These are phyloP conservation scores for Neofusicoccum laricinum DNA, from an alignment of 2,329 filamentous ascomycete species.

Conservation along the genomic window DNA sequence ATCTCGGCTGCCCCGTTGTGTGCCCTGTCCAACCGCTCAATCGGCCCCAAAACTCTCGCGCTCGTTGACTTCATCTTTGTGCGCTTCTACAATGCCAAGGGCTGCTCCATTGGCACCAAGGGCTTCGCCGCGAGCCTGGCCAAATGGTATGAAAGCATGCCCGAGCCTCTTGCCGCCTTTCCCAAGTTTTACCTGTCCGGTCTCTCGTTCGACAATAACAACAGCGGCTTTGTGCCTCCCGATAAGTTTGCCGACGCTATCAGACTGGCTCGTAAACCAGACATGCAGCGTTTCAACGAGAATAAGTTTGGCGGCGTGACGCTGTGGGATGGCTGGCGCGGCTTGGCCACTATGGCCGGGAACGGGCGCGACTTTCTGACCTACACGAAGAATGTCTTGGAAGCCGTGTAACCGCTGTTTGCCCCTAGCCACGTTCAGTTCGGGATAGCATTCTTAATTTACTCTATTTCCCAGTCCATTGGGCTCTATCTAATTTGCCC, in stretches of 20 bases:
- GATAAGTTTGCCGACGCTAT: conserved; percentile 5
- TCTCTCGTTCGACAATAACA: conserved; percentile 11
- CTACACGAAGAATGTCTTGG: conserved; percentile 15
- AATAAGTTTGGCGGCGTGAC: conserved; percentile 12
- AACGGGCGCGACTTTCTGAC: conserved; percentile 8
- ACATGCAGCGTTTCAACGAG: conserved; percentile 5
- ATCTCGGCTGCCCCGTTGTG: conserved; percentile 9
- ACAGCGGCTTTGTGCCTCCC: neutral
- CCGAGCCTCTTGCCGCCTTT: neutral
- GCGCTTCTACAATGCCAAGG: conserved; percentile 14
- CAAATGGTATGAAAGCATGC: conserved; percentile 2
- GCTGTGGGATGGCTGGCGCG: conserved; percentile 11
- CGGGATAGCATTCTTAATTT: neutral
- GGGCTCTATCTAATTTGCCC: neutral
- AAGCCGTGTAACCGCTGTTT: neutral
- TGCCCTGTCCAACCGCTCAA: neutral
- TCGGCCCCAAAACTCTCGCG: neutral
- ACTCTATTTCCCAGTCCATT: neutral
- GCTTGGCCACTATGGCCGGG: conserved; percentile 1
- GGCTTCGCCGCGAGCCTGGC: neutral
- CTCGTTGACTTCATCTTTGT: conserved; percentile 14
- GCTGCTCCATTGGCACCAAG: conserved; percentile 7
- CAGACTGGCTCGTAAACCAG: neutral
- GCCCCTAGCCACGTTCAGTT: neutral
- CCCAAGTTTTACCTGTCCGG: conserved; percentile 5